These are phyloP conservation scores for Termitomyces titanicus DNA, from an alignment of 768 basidiomycete genomes.

Conservation along the genomic window DNA sequence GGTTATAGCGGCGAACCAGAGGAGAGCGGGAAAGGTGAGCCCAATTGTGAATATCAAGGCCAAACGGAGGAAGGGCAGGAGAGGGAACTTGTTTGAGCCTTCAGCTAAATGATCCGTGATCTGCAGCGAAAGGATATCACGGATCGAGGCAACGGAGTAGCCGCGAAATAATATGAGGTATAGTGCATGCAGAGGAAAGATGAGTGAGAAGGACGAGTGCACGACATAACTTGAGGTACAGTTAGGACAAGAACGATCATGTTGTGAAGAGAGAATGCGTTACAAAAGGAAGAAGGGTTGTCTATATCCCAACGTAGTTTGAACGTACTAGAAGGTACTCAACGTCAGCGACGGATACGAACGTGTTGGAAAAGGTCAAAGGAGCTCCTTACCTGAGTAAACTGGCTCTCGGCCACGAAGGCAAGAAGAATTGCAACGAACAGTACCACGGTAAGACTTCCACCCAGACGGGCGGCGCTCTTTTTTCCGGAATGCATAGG, in stretches of 20 bases:
- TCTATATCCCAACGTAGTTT: slow-evolving; percentile 69
- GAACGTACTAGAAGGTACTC: slow-evolving; percentile 58
- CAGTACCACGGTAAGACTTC: slow-evolving; percentile 45
- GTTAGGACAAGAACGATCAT: neutral
- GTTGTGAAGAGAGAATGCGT: slow-evolving; percentile 22
- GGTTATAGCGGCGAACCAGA: slow-evolving; percentile 75
- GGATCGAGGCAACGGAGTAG: slow-evolving; percentile 43
- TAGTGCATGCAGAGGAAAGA: slow-evolving; percentile 80
- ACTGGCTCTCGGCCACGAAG: slow-evolving; percentile 75
- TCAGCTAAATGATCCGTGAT: slow-evolving; percentile 43
- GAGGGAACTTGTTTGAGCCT: slow-evolving; percentile 33
- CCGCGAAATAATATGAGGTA: slow-evolving; percentile 53
- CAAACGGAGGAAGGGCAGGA: slow-evolving; percentile 32
- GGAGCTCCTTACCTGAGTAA: slow-evolving; percentile 61
- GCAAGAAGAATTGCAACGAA: slow-evolving; percentile 62
- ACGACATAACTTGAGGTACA: slow-evolving; percentile 67
- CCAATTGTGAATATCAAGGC: slow-evolving; percentile 47
- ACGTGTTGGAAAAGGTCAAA: neutral
- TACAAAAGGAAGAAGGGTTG: slow-evolving; percentile 91
- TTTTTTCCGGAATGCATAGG: slow-evolving; percentile 24
- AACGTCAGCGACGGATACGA: neutral
- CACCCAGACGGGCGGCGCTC: slow-evolving; percentile 37
- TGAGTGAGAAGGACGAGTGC: slow-evolving; percentile 74
- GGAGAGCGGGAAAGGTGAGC: slow-evolving; percentile 58
- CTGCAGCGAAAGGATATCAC: slow-evolving; percentile 48